phyloP scores from a whole-genome alignment of 2,329 filamentous ascomycete species.

The Chrysoporthe puriensis region DNA sequence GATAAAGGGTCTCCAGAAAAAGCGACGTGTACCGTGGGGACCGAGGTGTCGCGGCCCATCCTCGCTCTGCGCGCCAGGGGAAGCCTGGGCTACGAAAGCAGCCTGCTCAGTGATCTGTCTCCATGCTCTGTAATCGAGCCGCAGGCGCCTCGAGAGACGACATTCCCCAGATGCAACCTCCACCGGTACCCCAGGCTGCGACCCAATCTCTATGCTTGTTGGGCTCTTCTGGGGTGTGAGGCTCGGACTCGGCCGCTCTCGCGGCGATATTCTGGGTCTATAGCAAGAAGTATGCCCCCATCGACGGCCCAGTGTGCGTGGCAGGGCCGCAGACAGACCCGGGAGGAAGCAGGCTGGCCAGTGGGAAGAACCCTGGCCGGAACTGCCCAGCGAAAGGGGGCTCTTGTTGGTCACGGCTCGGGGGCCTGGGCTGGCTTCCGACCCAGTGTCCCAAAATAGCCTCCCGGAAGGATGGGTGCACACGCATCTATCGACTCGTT shows the following conservation, averaged over 20 bases:
- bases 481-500: background rate
- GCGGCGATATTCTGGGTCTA: conserved; percentile 27
- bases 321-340: conserved; percentile 4
- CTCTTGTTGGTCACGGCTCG: background rate
- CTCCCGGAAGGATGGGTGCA: background rate
- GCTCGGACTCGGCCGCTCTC: conserved; percentile 23
- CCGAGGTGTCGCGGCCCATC: background rate
- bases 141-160: background rate
- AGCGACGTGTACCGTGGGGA: too few relatives aligned
- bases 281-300: background rate
- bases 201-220: background rate
- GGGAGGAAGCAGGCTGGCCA: background rate
- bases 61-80: background rate
- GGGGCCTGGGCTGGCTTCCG: background rate
- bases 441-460: background rate
- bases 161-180: background rate
- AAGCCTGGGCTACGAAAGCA: background rate
- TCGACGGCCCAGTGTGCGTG: background rate
- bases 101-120: background rate
- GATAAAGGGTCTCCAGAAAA: background rate
- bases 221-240: background rate
- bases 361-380: background rate
- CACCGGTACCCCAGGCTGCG: background rate
- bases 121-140: background rate
- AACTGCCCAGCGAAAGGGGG: background rate